These are phyloP conservation scores for Candida silvicultrix DNA, from an alignment of 805 yeast species.

Conservation along the genomic window DNA sequence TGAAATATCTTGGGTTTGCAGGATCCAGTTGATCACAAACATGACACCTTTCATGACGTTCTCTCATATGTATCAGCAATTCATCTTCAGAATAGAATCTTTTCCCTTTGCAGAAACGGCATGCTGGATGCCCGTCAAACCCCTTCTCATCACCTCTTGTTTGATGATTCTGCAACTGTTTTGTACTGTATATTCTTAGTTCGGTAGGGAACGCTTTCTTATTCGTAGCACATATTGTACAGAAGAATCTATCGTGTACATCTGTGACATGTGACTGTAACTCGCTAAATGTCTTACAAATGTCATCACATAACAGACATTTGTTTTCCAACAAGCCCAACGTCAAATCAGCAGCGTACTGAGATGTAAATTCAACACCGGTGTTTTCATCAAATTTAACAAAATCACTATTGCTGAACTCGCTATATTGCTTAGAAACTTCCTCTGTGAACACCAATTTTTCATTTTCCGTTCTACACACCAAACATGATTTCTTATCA, in stretches of 20 bases:
- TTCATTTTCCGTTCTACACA: conserved; percentile 72
- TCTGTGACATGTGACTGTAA: conserved; percentile 58
- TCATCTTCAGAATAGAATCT: conserved; percentile 89
- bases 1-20: conserved; percentile 65
- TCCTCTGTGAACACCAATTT: conserved; percentile 52
- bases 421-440: conserved; percentile 29
- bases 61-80: conserved; percentile 72
- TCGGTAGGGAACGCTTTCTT: conserved; percentile 77
- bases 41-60: conserved; percentile 81
- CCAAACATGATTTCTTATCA: conserved; percentile 66
- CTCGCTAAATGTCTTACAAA: conserved; percentile 44
- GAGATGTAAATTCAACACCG: conserved; percentile 55
- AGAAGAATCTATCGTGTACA: conserved; percentile 58
- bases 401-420: conserved; percentile 27
- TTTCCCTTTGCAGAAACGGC: conserved; percentile 69
- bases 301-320: conserved; percentile 40
- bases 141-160: conserved; percentile 69
- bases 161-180: conserved; percentile 65
- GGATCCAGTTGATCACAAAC: conserved; percentile 73
- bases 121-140: conserved; percentile 83
- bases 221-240: conserved; percentile 72
- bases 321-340: conserved; percentile 42
- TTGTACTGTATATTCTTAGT: conserved; percentile 50
- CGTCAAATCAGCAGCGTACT: conserved; percentile 40
- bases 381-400: conserved; percentile 34